A percentile compares a stretch with the other conserved stretches of the same genome.
These are phyloP conservation scores for Fraxinus pennsylvanica DNA, from an alignment of 257 asterid species.

Conservation along the genomic window DNA sequence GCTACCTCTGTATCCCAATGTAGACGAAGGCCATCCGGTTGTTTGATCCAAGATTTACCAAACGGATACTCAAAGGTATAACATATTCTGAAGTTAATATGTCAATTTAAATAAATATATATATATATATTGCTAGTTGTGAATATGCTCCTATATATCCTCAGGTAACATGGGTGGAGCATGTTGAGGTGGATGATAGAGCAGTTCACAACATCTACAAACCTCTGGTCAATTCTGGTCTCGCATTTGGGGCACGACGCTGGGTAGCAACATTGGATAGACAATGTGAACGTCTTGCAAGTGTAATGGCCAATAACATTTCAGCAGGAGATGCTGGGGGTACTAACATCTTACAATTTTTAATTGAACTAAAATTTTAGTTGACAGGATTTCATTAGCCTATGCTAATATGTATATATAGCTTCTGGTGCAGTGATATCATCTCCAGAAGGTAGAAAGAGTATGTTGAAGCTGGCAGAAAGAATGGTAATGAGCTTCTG, in stretches of 20 bases:
- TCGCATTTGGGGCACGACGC: constrained; percentile 72
- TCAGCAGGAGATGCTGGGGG: constrained; percentile 71
- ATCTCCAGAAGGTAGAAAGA: constrained; percentile 66
- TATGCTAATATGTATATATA: neutral
- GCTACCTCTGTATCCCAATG: constrained; percentile 54
- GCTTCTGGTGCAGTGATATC: constrained; percentile 52
- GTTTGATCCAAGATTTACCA: constrained; percentile 74
- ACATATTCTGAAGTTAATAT: neutral
- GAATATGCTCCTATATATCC: neutral
- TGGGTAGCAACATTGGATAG: constrained; percentile 79
- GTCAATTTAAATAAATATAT: neutral
- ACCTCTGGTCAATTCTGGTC: constrained; percentile 59
- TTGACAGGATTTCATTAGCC: neutral
- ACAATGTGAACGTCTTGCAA: constrained; percentile 73
- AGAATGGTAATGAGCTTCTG: constrained; percentile 87
- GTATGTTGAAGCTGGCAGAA: constrained; percentile 78
- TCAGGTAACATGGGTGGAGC: constrained; percentile 78
- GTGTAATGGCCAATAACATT: constrained; percentile 66
- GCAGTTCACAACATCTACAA: constrained; percentile 63
- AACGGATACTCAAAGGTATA: constrained; percentile 81
- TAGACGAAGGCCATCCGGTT: constrained; percentile 81
- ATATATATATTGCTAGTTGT: neutral
- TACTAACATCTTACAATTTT: constrained; percentile 15
- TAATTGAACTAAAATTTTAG: neutral
- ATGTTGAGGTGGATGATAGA: constrained; percentile 71